A percentile compares a stretch with the other conserved stretches of the same genome.
Evolutionary conservation across 345 rosid genomes (phyloP).

Genomic region (Brassica rapa): DNA sequence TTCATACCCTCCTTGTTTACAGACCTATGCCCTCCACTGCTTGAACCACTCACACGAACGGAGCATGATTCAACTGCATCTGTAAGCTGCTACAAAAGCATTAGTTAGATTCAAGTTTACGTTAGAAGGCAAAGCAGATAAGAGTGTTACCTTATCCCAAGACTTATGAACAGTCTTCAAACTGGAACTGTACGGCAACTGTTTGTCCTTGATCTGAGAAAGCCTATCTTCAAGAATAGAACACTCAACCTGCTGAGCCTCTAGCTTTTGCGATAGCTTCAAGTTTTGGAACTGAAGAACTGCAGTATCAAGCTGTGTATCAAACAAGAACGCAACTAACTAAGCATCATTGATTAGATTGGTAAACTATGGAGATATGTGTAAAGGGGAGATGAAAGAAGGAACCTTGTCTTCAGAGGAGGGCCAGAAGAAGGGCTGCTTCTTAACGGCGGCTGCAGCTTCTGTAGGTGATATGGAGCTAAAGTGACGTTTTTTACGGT

Average conservation of each 20-base stretch:
- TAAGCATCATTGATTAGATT: background rate
- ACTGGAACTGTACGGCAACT: conserved; percentile 55
- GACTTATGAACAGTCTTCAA: conserved; percentile 63
- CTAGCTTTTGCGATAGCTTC: conserved; percentile 80
- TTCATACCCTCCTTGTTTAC: conserved; percentile 52
- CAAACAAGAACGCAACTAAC: background rate
- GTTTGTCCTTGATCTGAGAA: conserved; percentile 59
- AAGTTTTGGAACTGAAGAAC: conserved; percentile 89
- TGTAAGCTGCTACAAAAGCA: conserved; percentile 56
- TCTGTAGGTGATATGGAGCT: conserved; percentile 78
- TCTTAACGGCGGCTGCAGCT: conserved; percentile 62
- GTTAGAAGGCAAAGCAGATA: background rate
- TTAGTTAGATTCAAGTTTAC: conserved; percentile 14
- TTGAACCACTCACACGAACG: conserved; percentile 46
- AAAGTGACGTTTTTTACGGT: conserved; percentile 82
- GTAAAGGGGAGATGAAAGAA: conserved; percentile 12
- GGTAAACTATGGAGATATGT: background rate
- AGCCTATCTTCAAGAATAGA: conserved; percentile 63
- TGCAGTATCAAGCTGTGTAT: conserved; percentile 71
- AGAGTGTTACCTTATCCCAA: conserved; percentile 65
- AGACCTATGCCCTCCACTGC: conserved; percentile 39
- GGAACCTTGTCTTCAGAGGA: conserved; percentile 73
- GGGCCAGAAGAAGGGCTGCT: conserved; percentile 66
- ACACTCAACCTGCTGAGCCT: conserved; percentile 77
- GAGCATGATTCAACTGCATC: conserved; percentile 64